These are phyloP conservation scores for Euphorbia pulcherrima DNA, from an alignment of 345 rosid genomes.

Conservation along the genomic window DNA sequence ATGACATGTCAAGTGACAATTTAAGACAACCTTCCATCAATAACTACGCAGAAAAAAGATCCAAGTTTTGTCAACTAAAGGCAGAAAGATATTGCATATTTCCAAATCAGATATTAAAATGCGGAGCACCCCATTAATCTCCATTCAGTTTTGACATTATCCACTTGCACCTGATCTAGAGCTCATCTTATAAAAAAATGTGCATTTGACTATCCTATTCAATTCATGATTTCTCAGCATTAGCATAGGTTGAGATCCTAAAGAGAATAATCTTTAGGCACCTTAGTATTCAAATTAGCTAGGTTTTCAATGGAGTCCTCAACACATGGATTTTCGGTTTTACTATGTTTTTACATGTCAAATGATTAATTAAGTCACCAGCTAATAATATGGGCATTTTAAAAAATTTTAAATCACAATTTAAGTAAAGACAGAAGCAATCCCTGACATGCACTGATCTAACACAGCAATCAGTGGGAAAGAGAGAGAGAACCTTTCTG, in stretches of 20 bases:
- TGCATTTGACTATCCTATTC: neutral
- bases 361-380: neutral
- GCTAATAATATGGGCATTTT: neutral
- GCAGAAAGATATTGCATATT: neutral
- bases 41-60: neutral
- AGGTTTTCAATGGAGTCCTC: neutral
- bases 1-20: neutral
- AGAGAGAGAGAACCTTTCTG: constrained; percentile 39
- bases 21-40: neutral
- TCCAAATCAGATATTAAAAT: neutral
- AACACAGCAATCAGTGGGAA: neutral
- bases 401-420: neutral
- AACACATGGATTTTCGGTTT: neutral
- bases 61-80: neutral
- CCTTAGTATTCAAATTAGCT: neutral
- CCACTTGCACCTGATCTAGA: neutral
- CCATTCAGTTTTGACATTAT: neutral
- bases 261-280: neutral
- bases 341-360: neutral
- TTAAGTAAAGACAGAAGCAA: neutral
- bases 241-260: neutral
- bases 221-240: constrained; percentile 1
- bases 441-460: neutral
- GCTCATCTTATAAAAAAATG: neutral
- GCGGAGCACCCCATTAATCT: neutral